phyloP scores from a whole-genome alignment of 331 rosid genomes.

The Stylosanthes scabra region DNA sequence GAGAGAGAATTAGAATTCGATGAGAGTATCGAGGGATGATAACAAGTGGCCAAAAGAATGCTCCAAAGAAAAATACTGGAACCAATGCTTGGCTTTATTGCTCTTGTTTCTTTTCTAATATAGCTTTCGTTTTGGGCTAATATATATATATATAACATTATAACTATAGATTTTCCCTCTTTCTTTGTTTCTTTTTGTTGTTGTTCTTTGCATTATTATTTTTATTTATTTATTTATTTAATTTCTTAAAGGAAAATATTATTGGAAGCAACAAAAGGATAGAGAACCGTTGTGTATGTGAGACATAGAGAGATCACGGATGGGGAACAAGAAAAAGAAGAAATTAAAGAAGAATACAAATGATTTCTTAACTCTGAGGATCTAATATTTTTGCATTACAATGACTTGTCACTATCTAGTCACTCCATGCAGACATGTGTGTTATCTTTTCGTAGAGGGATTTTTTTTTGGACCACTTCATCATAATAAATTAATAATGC shows the following conservation, averaged over 20 bases:
- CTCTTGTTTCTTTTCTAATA: constrained; percentile 53
- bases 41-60: constrained; percentile 73
- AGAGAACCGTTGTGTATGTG: constrained; percentile 66
- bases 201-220: too few relatives aligned
- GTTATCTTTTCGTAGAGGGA: background rate
- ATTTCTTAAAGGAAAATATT: too few relatives aligned
- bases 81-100: constrained; percentile 60
- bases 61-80: constrained; percentile 78
- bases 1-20: constrained; percentile 34
- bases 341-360: too few relatives aligned
- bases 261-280: too few relatives aligned
- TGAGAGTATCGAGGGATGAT: constrained; percentile 64
- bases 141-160: too few relatives aligned
- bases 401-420: background rate
- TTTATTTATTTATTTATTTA: too few relatives aligned
- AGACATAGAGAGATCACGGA: background rate
- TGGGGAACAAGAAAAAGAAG: too few relatives aligned
- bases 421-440: background rate
- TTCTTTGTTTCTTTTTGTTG: too few relatives aligned
- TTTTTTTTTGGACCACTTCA: background rate
- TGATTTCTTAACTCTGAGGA: constrained; percentile 37
- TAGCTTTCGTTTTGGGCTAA: too few relatives aligned
- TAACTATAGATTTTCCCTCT: too few relatives aligned
- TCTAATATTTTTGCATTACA: background rate
- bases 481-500: background rate